Evolutionary conservation across 2,329 filamentous ascomycete genomes (phyloP), one percentile per base, ranked within the genome.

Genomic region (Chalara sp.): DNA sequence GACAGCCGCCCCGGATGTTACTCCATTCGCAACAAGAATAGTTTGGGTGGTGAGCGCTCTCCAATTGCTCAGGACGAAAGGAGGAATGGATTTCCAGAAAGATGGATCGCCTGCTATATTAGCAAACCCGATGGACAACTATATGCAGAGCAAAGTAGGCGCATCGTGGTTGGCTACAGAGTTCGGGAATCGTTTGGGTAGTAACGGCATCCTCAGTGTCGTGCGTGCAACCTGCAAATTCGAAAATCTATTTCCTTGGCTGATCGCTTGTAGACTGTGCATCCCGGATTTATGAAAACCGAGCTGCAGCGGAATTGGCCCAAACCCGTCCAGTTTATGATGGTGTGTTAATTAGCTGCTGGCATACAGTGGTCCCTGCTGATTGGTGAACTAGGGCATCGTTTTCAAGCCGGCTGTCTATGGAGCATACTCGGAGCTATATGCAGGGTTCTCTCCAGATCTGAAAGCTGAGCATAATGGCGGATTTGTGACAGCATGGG

Each of bases 401-500:
- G 6, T 65, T 5, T 58, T 65, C n/a, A 63, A 67, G 44, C 53
- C 59, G 5, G 31, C 62, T 6, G 54, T 63, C 6, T 70, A 66
- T 43, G 65, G 69, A 2, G 68, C 62, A 5, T 65, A 68, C 48
- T 67, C 67, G 1, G 67, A 70, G 49, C 55, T 72, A 8, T 71
- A 63, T 52, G 61, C 68, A 32, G 65, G 57, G 0, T 55, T 69
- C 13, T 67, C 65, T 2, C 60, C 64, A 2, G 57, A 65, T 6
- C 58, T 70, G 5, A 63, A 60, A 4, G 42, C 49, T 5, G 53
- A 65, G 32, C 48, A 68, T 5, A 66, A 67, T 49, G 68, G 69
- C 3, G 61, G 58, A n/a, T 70, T 66, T 50, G 57, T 74, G 11
- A 64, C 72, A 13, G 71, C 72, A 0, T 76, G 70, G 68, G 72